Base-by-base conservation (phyloP, 257 asterid genomes). In the Plantago ovata region DNA sequence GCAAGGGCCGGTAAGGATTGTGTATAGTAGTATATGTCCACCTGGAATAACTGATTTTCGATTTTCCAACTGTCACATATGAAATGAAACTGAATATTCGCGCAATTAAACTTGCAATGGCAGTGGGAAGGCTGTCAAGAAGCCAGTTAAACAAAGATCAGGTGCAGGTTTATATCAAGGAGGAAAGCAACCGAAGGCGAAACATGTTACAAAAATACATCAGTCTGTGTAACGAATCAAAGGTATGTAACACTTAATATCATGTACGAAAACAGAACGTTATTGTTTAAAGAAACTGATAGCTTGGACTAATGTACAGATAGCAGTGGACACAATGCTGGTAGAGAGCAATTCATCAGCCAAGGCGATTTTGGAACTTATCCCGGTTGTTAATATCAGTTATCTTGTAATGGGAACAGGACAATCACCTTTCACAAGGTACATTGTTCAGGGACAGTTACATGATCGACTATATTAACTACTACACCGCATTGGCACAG, bases 101-200 rank as follows among this genome's bases (percentile, higher is more conserved):
- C 15, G 13, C 14, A 0, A 45, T 4, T 10, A 60, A 38, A 45
- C 43, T 68, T 67, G 13, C 64, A 38, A 32, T 49, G 49, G 44
- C 69, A 88, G 96, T 79, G 65, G 94, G 96, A 75, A 79, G 77
- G 79, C 74, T 88, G 59, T 81, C 88, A 59, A 83, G 84, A 77
- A 81, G 79, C 75, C 96, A 79, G 56, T 43, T 85, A 66, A 81
- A 91, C 79, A 73, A 77, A 70, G 86, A 81, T 38, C 89, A 83
- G 55, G 56, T 72, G 69, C 83, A 80, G 74, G 82, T 72, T 6
- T 85, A 85, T 14, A 53, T 71, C 38, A 81, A 73, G 57, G 95
- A 88, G 66, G 91, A 85, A 60, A 79, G 44, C 64, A 85, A 81
- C 81, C 75, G 55, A 75, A 83, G 91, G 60, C 74, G 71, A 67